Conservation (phyloP, 2,329 filamentous ascomycete species). For the Paecilomyces variotii region DNA sequence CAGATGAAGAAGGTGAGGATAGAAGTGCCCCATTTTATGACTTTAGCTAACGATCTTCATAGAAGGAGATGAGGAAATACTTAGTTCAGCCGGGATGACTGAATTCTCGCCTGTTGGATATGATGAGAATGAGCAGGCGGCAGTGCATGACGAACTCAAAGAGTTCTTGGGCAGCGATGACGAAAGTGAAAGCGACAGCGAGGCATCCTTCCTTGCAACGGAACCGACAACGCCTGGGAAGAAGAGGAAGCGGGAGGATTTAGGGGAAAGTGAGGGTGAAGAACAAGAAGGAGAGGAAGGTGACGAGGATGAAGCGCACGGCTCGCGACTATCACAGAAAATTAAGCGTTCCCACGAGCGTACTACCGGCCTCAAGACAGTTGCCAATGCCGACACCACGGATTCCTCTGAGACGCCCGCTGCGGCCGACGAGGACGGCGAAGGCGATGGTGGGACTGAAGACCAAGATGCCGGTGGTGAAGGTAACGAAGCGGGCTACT, state of each 20-base stretch:
- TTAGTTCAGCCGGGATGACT: conserved; percentile 43
- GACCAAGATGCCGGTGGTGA: conserved; percentile 2
- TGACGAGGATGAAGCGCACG: conserved; percentile 27
- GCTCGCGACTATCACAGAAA: conserved; percentile 30
- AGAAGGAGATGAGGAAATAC: conserved; percentile 39
- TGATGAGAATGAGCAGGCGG: conserved; percentile 55
- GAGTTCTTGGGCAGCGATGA: conserved; percentile 56
- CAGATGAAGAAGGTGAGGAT: conserved; percentile 34
- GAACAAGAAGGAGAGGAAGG: conserved; percentile 28
- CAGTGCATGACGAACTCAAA: conserved; percentile 62
- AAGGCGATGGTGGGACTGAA: conserved; percentile 15
- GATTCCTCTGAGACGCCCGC: conserved; percentile 5
- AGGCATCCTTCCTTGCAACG: conserved; percentile 24
- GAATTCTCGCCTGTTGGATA: conserved; percentile 47
- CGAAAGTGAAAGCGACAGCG: conserved; percentile 44
- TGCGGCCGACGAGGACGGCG: conserved; percentile 14
- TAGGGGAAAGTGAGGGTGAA: conserved; percentile 16
- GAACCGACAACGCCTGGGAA: conserved; percentile 14
- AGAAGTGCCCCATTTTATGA: conserved; percentile 12
- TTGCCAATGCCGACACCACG: conserved; percentile 20
- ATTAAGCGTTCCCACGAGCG: conserved; percentile 36
- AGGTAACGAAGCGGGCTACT: conserved; percentile 17
- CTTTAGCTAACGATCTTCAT: conserved; percentile 25
- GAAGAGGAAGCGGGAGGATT: conserved; percentile 30
- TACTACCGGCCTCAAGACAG: conserved; percentile 30